Evolutionary conservation across 305 asterid genomes (phyloP).

Genomic region (Rubia balearica): DNA sequence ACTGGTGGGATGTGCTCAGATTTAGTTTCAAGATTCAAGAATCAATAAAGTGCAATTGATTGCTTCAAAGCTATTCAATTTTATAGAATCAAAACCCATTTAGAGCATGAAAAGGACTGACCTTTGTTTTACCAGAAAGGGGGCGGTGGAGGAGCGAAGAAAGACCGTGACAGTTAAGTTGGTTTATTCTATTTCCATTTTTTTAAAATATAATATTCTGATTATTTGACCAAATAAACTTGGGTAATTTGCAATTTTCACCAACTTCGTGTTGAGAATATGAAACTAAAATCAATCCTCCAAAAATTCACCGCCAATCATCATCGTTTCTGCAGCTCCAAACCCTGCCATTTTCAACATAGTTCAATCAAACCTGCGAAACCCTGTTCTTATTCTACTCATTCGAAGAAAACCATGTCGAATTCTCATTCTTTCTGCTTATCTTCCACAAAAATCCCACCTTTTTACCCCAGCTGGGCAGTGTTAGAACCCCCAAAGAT

Average conservation of each 20-base stretch:
- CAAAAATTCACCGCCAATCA: not conserved
- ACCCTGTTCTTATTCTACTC: not conserved
- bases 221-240: not conserved
- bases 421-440: conserved; percentile 28
- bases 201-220: not conserved
- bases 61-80: not conserved
- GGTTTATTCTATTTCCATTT: not conserved
- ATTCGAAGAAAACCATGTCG: conserved; percentile 44
- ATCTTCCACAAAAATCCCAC: conserved; percentile 30
- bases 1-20: conserved; percentile 3
- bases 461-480: conserved; percentile 25
- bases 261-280: not conserved
- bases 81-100: not conserved
- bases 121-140: not conserved
- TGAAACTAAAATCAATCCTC: conserved; percentile 7
- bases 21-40: not conserved
- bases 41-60: not conserved
- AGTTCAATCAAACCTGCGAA: conserved; percentile 9
- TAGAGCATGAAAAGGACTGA: not conserved
- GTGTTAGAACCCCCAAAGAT: conserved; percentile 27
- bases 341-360: conserved; percentile 11
- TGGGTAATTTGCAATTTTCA: not conserved
- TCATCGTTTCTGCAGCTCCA: conserved; percentile 17
- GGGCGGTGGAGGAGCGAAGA: not conserved
- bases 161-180: not conserved